Evolutionary conservation across 495 filamentous ascomycete species (phyloP), one percentile per base, ranked within the genome.

Genomic region (Hypoxylon rickii): DNA sequence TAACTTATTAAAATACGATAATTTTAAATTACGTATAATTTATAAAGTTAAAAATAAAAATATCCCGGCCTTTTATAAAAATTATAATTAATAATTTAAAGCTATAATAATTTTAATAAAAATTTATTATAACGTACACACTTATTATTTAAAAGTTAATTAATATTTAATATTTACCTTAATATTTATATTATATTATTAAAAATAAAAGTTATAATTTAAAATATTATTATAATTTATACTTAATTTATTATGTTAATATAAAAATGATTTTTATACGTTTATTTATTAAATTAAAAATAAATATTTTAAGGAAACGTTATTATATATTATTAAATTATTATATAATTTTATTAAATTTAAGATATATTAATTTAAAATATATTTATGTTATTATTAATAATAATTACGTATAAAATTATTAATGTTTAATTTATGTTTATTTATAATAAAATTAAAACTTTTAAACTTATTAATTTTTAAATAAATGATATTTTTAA

Each of bases 201-300:
- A 21, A 32, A 20, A 34, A 45, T 33, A 32, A 32, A 17, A 19
- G 7, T 45, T 44, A 44, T 13, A 44, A 44, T 13, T 7, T 33
- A 45, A 33, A 33, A 33, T 36, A 46, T 19, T 19, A 46, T 46
- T 19, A 46, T 46, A 46, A 34, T 34, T 34, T 34, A 31, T 44
- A 31, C 17, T 44, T 32, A 44, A 31, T 44, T 44, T 15, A 31
- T 26, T 26, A 29, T 44, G 31, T 42, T 29, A 29, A 44, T 32
- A 11, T 29, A 31, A 44, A 44, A 44, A 44, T 31, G 10, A 44
- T 34, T 34, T 46, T 16, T 6, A 46, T 34, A 34, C 20, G 10
- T 46, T 46, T 34, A 34, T 20, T 19, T 20, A 34, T 46, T 36
- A 3, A 19, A 46, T 34, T 46, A 19, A 46, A 34, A 34, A 34